phyloP scores from a whole-genome alignment of 148 eudicot genomes.

The Pouteria glomerata region DNA sequence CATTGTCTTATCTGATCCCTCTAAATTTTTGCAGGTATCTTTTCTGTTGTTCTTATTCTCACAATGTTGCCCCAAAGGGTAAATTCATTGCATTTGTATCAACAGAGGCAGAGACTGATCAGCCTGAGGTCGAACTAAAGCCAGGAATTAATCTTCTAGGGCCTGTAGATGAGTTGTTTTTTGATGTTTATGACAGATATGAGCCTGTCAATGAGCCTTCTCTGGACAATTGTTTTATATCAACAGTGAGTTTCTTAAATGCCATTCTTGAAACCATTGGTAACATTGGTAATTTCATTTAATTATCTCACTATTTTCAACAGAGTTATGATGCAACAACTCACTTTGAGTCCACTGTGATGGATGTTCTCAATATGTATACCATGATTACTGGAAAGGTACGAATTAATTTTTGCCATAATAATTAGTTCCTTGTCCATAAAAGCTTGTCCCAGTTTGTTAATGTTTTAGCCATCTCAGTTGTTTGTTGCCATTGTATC shows the following conservation, averaged over 20 bases:
- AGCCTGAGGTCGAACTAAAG: slow-evolving; percentile 77
- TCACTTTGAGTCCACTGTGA: slow-evolving; percentile 93
- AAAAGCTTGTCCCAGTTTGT: background rate
- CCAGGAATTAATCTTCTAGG: slow-evolving; percentile 91
- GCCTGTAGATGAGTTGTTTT: slow-evolving; percentile 84
- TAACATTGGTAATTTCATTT: slow-evolving; percentile 1
- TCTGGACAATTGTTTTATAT: slow-evolving; percentile 78
- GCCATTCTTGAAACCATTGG: slow-evolving; percentile 4
- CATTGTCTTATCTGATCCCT: background rate
- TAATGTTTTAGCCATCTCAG: background rate
- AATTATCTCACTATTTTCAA: slow-evolving; percentile 10
- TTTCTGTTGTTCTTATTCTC: slow-evolving; percentile 88
- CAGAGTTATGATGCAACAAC: slow-evolving; percentile 98
- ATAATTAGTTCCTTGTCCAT: background rate
- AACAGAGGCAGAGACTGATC: slow-evolving; percentile 87
- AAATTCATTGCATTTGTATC: slow-evolving; percentile 96
- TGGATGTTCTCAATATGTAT: slow-evolving; percentile 88
- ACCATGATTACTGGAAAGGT: slow-evolving; percentile 95
- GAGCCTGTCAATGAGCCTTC: slow-evolving; percentile 92
- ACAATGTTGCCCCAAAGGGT: slow-evolving; percentile 94
- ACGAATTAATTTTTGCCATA: slow-evolving; percentile 3
- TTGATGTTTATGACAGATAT: slow-evolving; percentile 82
- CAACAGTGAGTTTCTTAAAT: slow-evolving; percentile 44
- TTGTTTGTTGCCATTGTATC: background rate
- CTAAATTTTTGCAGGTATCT: slow-evolving; percentile 58